These are phyloP conservation scores for Domatiomyces globalis DNA, from an alignment of 2,329 filamentous ascomycete genomes.

Conservation along the genomic window DNA sequence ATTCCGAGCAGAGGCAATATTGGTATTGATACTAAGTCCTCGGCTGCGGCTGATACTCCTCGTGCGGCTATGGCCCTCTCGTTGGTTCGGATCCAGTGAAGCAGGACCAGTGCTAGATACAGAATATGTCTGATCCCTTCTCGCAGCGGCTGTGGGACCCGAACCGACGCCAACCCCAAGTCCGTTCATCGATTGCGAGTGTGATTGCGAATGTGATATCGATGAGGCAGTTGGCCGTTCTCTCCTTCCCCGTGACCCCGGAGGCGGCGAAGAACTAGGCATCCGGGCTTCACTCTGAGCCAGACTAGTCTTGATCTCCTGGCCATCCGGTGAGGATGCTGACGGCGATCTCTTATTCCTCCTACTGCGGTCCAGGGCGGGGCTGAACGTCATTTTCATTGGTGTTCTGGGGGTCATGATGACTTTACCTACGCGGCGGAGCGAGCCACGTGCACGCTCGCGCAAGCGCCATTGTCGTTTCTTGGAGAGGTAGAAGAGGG, in stretches of 20 bases:
- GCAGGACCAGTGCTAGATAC: background rate
- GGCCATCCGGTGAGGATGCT: background rate
- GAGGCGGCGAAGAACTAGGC: background rate
- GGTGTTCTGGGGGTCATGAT: constrained; percentile 18
- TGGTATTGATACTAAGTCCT: background rate
- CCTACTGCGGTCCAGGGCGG: constrained; percentile 1
- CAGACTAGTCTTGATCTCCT: background rate
- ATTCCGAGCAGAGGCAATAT: background rate
- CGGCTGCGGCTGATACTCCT: background rate
- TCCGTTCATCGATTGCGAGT: background rate
- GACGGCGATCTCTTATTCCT: constrained; percentile 1
- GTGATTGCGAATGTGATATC: background rate
- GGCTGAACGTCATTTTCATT: constrained; percentile 11
- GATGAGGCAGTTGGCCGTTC: background rate
- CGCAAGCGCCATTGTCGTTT: constrained; percentile 71
- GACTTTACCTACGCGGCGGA: constrained; percentile 27
- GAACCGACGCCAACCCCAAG: background rate
- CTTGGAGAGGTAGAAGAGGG: constrained; percentile 68
- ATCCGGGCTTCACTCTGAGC: background rate
- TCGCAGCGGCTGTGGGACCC: too few relatives aligned
- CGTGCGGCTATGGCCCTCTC: background rate
- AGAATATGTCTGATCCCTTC: background rate
- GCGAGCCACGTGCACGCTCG: constrained; percentile 55
- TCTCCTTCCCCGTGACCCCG: background rate
- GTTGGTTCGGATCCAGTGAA: background rate